Conservation (phyloP, 345 rosid species). For the Microcos paniculata region DNA sequence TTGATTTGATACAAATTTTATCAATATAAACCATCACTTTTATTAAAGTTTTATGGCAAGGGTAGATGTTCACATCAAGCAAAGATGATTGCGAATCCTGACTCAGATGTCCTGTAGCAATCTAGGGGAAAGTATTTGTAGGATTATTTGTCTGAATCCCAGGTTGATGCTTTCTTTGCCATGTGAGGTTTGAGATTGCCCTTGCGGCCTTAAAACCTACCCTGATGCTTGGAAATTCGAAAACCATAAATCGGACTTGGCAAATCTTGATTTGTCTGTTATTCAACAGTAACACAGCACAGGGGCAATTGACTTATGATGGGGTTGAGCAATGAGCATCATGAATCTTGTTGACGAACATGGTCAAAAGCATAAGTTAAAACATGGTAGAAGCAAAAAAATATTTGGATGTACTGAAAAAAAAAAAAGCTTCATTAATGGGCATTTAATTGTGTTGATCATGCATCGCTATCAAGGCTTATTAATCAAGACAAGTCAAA, state of each 20-base stretch:
- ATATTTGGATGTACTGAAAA: background rate
- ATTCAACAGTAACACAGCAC: background rate
- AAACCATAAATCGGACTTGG: background rate
- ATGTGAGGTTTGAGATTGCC: background rate
- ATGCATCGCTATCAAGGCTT: slow-evolving; percentile 4
- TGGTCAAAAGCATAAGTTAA: background rate
- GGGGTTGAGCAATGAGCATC: background rate
- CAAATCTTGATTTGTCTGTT: background rate
- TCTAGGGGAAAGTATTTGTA: background rate
- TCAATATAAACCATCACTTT: no score
- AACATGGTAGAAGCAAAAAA: background rate
- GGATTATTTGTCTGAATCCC: background rate
- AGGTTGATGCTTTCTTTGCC: no score
- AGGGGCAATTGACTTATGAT: background rate
- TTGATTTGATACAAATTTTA: no score
- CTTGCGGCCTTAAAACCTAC: background rate
- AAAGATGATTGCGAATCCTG: background rate
- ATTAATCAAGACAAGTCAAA: background rate
- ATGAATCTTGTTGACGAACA: background rate
- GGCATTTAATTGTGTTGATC: background rate
- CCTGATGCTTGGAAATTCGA: background rate
- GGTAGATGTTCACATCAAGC: background rate
- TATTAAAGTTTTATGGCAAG: no score
- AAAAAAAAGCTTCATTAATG: background rate
- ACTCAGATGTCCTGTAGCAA: background rate